These are phyloP conservation scores for Solanum hybrid DNA, from an alignment of 305 asterid genomes.

Conservation along the genomic window DNA sequence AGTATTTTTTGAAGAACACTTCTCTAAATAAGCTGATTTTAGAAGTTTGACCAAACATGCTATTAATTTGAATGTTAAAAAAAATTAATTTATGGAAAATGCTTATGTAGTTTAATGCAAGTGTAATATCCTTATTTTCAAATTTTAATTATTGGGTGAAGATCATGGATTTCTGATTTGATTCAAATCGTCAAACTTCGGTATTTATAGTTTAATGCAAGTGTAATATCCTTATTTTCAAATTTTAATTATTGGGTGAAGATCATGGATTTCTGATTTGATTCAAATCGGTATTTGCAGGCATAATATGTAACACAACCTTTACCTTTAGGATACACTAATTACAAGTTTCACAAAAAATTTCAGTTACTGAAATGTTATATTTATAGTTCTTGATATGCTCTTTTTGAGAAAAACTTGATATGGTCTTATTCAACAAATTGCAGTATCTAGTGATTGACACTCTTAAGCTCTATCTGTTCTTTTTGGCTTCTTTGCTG, in stretches of 20 bases:
- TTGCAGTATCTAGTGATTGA: background rate
- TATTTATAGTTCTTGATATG: background rate
- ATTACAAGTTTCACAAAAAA: background rate
- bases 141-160: background rate
- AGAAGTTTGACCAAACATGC: background rate
- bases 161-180: background rate
- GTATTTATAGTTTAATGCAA: too few species aligned
- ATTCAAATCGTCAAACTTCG: background rate
- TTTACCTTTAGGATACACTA: background rate
- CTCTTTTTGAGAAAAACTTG: background rate
- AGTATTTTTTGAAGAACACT: background rate
- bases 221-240: too few species aligned
- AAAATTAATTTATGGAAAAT: background rate
- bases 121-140: background rate
- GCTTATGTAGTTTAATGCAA: background rate
- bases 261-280: background rate
- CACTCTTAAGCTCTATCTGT: background rate
- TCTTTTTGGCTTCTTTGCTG: background rate
- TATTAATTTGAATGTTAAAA: background rate
- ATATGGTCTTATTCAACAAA: background rate
- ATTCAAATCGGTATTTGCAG: background rate
- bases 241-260: background rate
- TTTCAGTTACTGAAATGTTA: background rate
- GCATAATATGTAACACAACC: background rate
- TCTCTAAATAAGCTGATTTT: background rate